Evolutionary conservation across 768 basidiomycete species (phyloP).

Genomic region (Exsudoporus frostii): DNA sequence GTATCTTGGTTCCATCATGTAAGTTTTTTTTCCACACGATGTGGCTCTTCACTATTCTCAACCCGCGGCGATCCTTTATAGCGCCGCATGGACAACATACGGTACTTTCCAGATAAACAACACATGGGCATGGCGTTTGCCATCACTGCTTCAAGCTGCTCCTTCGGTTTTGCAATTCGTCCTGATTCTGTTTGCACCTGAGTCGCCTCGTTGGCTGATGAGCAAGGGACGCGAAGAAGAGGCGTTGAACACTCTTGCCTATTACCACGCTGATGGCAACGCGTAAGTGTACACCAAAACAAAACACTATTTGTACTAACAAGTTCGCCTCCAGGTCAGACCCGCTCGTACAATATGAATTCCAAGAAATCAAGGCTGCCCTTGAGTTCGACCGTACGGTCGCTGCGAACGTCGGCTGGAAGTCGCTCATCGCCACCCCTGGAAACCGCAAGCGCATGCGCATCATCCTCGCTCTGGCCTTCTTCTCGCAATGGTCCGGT

Average conservation of each 20-base stretch:
- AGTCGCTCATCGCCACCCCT: constrained; percentile 57
- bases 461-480: constrained; percentile 73
- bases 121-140: constrained; percentile 82
- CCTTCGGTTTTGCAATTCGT: constrained; percentile 66
- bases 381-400: constrained; percentile 65
- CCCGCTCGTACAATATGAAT: constrained; percentile 70
- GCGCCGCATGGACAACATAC: constrained; percentile 83
- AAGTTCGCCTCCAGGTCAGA: constrained; percentile 41
- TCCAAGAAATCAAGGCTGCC: constrained; percentile 76
- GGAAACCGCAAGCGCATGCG: constrained; percentile 77
- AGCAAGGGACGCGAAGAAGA: constrained; percentile 69
- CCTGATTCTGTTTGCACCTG: constrained; percentile 69
- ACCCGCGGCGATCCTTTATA: constrained; percentile 15
- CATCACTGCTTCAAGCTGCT: constrained; percentile 67
- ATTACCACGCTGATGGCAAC: constrained; percentile 82
- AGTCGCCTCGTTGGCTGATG: constrained; percentile 82
- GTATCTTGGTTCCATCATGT: constrained; percentile 82
- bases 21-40: constrained; percentile 23
- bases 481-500: constrained; percentile 86
- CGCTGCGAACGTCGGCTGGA: constrained; percentile 62
- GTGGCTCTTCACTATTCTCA: neutral
- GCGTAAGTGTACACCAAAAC: constrained; percentile 33
- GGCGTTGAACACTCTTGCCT: constrained; percentile 68
- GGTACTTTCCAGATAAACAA: constrained; percentile 68
- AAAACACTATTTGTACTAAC: neutral